Evolutionary conservation across 140 eudicot genomes (phyloP), one percentile per base, ranked within the genome.

Genomic region (Erigeron philadelphicus): DNA sequence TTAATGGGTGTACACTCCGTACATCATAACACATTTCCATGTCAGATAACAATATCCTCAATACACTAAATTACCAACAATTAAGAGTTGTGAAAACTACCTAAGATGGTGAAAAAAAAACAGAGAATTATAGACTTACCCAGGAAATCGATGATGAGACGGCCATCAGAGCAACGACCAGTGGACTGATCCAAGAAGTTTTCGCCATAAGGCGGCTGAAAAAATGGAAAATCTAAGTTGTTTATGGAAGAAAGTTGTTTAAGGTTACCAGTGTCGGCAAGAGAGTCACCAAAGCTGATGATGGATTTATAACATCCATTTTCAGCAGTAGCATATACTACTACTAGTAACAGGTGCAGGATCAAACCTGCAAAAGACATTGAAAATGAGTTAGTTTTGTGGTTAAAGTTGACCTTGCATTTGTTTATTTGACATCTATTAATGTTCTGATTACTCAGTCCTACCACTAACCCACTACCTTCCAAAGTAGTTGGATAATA

Each of bases 251-350:
- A 58, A 11, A 80, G 68, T 6, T 61, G 71, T 41, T 80, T 74
- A 13, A 67, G 60, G 68, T 85, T 82, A 6, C 90, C 87, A 8
- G 87, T 85, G 50, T 85, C 90, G 0, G 91, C 83, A 1, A 80
- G 65, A 6, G 92, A 85, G 66, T 85, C 92, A 15, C 92, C 92
- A 67, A 85, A 85, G 72, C 92, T 80, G 46, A 85, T 53, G 61
- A 85, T 80, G 78, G 92, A 83, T 1, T 78, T 64, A 72, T 61
- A 83, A 55, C 86, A 80, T 64, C 68, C 82, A 35, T 71, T 53
- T 13, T 23, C 73, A 54, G 25, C 25, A 21, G 25, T 21, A 21
- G 25, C 70, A 54, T 47, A 54, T 23, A 40, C n/a, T 21, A 21
- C 25, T 3, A 21, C 25, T 21, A 21, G 25, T 71, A 58, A 48